Percentiles rank a stretch among this genome's conserved stretches.
phyloP scores from a whole-genome alignment of 225 moss, liverwort and hornwort species.

The Sphagnum contortum region DNA sequence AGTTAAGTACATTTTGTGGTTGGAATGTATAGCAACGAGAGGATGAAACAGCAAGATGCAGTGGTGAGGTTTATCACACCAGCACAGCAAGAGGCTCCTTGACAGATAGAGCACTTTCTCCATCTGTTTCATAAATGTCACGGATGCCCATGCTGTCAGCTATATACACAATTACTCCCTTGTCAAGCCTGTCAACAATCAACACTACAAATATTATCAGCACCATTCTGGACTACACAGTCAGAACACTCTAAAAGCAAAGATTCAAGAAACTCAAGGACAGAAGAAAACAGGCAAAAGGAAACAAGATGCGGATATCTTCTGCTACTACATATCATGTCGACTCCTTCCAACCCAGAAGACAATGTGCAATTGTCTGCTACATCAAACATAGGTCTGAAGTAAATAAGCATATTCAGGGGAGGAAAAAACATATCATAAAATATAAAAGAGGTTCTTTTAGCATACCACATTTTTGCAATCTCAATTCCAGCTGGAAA shows the following conservation, averaged over 20 bases:
- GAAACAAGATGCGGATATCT: not conserved
- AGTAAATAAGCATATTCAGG: too few relatives aligned
- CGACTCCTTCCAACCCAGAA: too few relatives aligned
- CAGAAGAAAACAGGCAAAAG: not conserved
- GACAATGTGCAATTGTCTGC: too few relatives aligned
- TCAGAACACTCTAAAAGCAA: too few relatives aligned
- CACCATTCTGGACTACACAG: not conserved
- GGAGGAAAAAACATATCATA: too few relatives aligned
- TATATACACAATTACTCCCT: slow-evolving; percentile 95
- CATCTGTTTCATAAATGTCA: slow-evolving; percentile 96
- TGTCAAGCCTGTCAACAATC: slow-evolving; percentile 60
- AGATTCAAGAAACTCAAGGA: not conserved
- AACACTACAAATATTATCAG: slow-evolving; percentile 1
- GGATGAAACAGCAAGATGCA: too few relatives aligned
- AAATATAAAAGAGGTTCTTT: not conserved
- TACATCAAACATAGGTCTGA: too few relatives aligned
- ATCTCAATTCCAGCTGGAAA: slow-evolving; percentile 98
- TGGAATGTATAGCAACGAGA: not conserved
- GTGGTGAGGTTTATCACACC: slow-evolving; percentile 22
- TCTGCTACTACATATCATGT: too few relatives aligned
- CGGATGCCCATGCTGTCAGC: slow-evolving; percentile 93
- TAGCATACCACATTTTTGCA: slow-evolving; percentile 87
- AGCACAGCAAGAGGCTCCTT: slow-evolving; percentile 87
- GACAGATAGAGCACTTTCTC: slow-evolving; percentile 71
- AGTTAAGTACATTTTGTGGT: not conserved